Percentiles rank a stretch among this genome's conserved stretches.
Evolutionary conservation across 768 basidiomycete species (phyloP).

Genomic region (Amanita muscaria): DNA sequence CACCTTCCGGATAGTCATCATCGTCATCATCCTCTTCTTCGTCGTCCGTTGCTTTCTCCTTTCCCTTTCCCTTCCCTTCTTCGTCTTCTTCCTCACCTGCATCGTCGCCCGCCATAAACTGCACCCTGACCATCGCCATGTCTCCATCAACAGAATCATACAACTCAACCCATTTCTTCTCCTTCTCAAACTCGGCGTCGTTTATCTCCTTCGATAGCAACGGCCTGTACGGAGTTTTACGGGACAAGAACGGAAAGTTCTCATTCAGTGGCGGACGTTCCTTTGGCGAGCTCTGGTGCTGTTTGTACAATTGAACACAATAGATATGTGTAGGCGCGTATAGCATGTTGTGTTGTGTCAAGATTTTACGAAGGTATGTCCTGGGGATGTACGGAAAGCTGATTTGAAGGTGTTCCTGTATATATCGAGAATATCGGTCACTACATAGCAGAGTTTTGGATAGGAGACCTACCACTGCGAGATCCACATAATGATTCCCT

Average conservation of each 20-base stretch:
- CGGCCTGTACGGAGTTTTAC: constrained; percentile 30
- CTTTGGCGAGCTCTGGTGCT: constrained; percentile 12
- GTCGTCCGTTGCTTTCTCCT: constrained; percentile 22
- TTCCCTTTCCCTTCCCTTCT: constrained; percentile 19
- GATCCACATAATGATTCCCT: constrained; percentile 37
- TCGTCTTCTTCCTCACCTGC: constrained; percentile 19
- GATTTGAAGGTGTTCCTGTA: constrained; percentile 41
- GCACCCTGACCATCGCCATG: constrained; percentile 35
- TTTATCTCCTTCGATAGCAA: constrained; percentile 20
- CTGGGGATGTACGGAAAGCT: constrained; percentile 55
- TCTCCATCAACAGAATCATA: constrained; percentile 37
- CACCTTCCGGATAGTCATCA: constrained; percentile 28
- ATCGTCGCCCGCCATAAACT: constrained; percentile 12
- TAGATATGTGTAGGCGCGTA: constrained; percentile 62
- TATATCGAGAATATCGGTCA: not conserved
- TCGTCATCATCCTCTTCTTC: constrained; percentile 33
- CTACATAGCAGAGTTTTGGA: constrained; percentile 2
- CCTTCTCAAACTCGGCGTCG: constrained; percentile 39
- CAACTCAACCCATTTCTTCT: constrained; percentile 39
- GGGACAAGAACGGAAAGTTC: constrained; percentile 20
- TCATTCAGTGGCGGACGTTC: constrained; percentile 26
- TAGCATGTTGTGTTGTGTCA: constrained; percentile 31
- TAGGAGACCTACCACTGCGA: constrained; percentile 39
- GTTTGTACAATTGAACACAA: constrained; percentile 31
- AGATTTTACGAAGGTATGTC: constrained; percentile 38